Evolutionary conservation across 495 filamentous ascomycete genomes (phyloP), one percentile per base, ranked within the genome.

Genomic region (Cladorrhinum samala): DNA sequence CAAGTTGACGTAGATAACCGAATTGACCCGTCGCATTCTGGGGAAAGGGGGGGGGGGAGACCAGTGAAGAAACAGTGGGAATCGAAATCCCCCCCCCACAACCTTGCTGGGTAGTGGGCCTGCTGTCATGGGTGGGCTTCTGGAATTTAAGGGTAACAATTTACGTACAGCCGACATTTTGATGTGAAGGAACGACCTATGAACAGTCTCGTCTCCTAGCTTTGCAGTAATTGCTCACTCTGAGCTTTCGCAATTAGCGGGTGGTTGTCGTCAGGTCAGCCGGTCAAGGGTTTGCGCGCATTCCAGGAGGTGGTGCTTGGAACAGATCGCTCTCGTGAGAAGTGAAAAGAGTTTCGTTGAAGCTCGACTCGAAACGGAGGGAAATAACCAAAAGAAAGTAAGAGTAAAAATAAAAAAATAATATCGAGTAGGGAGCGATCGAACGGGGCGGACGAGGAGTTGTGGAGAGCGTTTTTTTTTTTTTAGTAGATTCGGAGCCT

Each of bases 161-260:
- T 33, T 6, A 33, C 27, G 38, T 69, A 69, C 66, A 30, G 65
- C 52, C 46, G 68, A 59, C 68, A 71, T 71, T 40, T 13, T 65
- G 50, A 59, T 25, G 50, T 18, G 30, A 46, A 55, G 27, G 25
- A 46, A 46, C 42, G 45, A 36, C 19, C 4, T 17, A 23, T 4
- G 3, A 24, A 45, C 11, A 11, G 27, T 11, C 27, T 11, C 11
- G 27, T n/a, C n/a, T n/a, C n/a, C n/a, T n/a, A n/a, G n/a, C n/a
- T n/a, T n/a, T n/a, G n/a, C n/a, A n/a, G n/a, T n/a, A n/a, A n/a
- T n/a, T n/a, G n/a, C n/a, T n/a, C n/a, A n/a, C n/a, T n/a, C n/a
- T n/a, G 39, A 41, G 14, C 39, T 41, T 17, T 41, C 39, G 39
- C n/a, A 16, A n/a, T n/a, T n/a, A n/a, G n/a, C n/a, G n/a, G n/a